Evolutionary conservation across 2,329 filamentous ascomycete genomes (phyloP), one percentile per base, ranked within the genome.

Genomic region (Aspergillus aculeatinus): DNA sequence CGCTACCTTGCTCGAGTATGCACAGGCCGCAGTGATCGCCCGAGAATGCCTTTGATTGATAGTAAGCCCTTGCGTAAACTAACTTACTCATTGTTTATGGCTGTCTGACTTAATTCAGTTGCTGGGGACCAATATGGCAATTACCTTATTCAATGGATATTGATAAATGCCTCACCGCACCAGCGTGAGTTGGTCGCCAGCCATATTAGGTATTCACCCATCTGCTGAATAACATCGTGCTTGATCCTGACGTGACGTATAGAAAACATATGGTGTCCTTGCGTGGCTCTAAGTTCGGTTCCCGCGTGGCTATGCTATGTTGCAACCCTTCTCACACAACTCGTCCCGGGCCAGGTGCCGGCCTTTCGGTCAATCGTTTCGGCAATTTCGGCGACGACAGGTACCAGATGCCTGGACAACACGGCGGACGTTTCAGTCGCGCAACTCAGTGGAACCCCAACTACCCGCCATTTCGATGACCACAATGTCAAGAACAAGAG

Each of bases 251-350:
- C 48, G 23, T 58, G 56, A 42, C 59, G 12, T 21, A 47, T 57
- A 82, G 85, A 69, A 98, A 98, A 85, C 95, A 99, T 77, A 99
- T 99, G 95, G 95, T 99, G 9, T 99, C 95, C 59, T 89, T 99
- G 52, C 91, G 95, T 62, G 95, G 95, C 59, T 98, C 95, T 72
- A 99, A 99, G 77, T 99, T 98, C 75, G 95, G 95, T 62, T 99
- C 95, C 61, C 91, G 95, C 60, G 95, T 99, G 63, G 95, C 95
- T 33, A 98, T 99, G 94, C 89, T 99, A 57, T 99, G 96, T 81
- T 96, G 92, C 79, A 98, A 98, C 77, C 94, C 93, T 42, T 92
- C 91, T 51, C 87, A 92, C 67, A 86, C 90, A 55, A 97, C 92
- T 68, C 91, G 93, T 58, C 93, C 94, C 62, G 94, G 93, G 48